Percentiles rank a stretch among this genome's conserved stretches.
Conservation (phyloP, 768 basidiomycete species). For the Suillus decipiens region DNA sequence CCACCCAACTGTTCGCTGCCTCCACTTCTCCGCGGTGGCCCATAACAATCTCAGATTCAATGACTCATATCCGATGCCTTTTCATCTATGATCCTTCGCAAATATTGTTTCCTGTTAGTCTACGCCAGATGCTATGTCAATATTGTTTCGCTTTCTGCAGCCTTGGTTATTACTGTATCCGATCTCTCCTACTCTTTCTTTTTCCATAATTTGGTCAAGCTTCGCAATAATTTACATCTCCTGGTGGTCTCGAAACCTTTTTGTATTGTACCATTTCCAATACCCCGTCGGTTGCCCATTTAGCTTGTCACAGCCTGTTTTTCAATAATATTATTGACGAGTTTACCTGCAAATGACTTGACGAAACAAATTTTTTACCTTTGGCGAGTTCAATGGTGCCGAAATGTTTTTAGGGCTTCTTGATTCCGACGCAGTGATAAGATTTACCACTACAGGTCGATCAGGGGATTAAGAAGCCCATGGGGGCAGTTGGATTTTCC, state of each 20-base stretch:
- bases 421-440: slow-evolving; percentile 7
- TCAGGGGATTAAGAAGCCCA: slow-evolving; percentile 12
- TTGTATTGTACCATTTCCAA: slow-evolving; percentile 10
- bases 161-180: slow-evolving; percentile 31
- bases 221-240: slow-evolving; percentile 3
- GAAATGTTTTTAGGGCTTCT: slow-evolving; percentile 14
- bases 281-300: slow-evolving; percentile 15
- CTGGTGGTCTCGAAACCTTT: background rate
- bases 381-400: slow-evolving; percentile 16
- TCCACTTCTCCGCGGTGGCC: slow-evolving; percentile 28
- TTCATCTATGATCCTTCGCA: background rate
- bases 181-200: slow-evolving; percentile 3
- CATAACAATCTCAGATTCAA: slow-evolving; percentile 10
- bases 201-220: slow-evolving; percentile 8
- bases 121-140: slow-evolving; percentile 31
- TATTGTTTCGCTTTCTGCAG: slow-evolving; percentile 27
- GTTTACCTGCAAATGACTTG: too few relatives aligned
- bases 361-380: slow-evolving; percentile 5
- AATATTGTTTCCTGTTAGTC: slow-evolving; percentile 28
- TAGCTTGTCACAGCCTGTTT: background rate
- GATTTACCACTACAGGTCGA: slow-evolving; percentile 13
- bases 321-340: slow-evolving; percentile 4
- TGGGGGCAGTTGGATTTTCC: background rate
- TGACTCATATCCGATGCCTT: slow-evolving; percentile 1
- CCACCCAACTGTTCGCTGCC: slow-evolving; percentile 42